Conservation (phyloP, 2,329 filamentous ascomycete genomes). For the Ambrosiella beaveri region DNA sequence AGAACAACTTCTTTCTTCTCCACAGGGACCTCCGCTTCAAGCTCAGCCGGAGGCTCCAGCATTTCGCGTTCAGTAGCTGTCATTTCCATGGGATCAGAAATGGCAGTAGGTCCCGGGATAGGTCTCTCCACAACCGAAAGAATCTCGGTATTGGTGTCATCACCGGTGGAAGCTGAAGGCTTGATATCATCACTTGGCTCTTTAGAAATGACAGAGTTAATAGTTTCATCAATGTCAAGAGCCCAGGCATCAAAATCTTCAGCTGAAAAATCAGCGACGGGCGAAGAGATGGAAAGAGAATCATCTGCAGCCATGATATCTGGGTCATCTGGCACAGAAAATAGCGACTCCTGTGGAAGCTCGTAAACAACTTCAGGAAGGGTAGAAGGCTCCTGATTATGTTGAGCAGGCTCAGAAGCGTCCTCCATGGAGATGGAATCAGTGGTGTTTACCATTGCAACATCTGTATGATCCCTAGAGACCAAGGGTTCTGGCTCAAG, state of each 20-base stretch:
- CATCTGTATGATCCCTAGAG: background rate
- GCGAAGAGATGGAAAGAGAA: background rate
- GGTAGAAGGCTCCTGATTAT: background rate
- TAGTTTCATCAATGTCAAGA: conserved; percentile 1
- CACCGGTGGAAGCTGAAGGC: background rate
- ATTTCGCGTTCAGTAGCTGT: conserved; percentile 5
- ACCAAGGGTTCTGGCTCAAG: background rate
- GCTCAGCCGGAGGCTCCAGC: conserved; percentile 2
- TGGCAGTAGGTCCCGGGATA: background rate
- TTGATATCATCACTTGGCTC: background rate
- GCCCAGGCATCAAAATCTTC: conserved; percentile 9
- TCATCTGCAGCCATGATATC: background rate
- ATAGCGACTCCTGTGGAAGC: background rate
- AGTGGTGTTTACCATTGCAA: background rate
- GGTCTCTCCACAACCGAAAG: background rate
- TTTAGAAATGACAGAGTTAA: background rate
- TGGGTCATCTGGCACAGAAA: background rate
- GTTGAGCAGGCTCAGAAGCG: background rate
- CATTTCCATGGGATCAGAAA: conserved; percentile 2
- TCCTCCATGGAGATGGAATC: background rate
- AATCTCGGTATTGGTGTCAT: background rate
- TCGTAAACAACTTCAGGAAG: background rate
- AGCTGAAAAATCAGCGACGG: conserved; percentile 4
- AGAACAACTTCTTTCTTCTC: conserved; percentile 1
- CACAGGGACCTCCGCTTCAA: conserved; percentile 1